phyloP scores from a whole-genome alignment of 2,329 filamentous ascomycete species.

The Myriosclerotinia duriaeana region DNA sequence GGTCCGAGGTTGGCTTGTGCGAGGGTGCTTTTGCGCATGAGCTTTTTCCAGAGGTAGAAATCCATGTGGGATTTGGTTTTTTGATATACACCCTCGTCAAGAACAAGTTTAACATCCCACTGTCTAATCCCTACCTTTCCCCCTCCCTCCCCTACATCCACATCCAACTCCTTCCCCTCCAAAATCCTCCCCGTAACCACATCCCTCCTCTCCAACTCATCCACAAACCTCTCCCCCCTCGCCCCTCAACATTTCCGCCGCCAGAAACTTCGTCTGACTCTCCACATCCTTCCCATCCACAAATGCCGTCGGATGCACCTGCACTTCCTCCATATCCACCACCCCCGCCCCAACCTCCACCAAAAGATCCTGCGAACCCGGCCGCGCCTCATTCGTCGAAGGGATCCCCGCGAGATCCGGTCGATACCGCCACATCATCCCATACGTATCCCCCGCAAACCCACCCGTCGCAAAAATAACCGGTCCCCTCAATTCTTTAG shows the following conservation, averaged over 20 bases:
- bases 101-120: conserved; percentile 58
- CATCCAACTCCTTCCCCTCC: conserved; percentile 41
- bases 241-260: conserved; percentile 61
- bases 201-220: conserved; percentile 61
- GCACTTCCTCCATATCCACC: conserved; percentile 53
- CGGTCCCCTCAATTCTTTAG: conserved; percentile 47
- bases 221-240: conserved; percentile 62
- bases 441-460: conserved; percentile 61
- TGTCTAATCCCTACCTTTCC: conserved; percentile 43
- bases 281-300: conserved; percentile 51
- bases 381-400: conserved; percentile 61
- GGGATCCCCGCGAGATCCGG: conserved; percentile 60
- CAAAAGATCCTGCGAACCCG: conserved; percentile 52
- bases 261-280: conserved; percentile 58
- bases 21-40: conserved; percentile 57
- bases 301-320: conserved; percentile 66
- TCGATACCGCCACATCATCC: conserved; percentile 55
- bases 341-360: conserved; percentile 44
- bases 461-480: conserved; percentile 62
- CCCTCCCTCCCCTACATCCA: no score
- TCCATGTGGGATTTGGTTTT: conserved; percentile 56
- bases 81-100: conserved; percentile 58
- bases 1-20: conserved; percentile 46
- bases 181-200: conserved; percentile 55
- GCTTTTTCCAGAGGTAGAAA: conserved; percentile 63